Percentiles rank a stretch among this genome's conserved stretches.
Evolutionary conservation across 1,139 yeast genomes (phyloP).

Genomic region (Yamadazyma atmosphaerica): DNA sequence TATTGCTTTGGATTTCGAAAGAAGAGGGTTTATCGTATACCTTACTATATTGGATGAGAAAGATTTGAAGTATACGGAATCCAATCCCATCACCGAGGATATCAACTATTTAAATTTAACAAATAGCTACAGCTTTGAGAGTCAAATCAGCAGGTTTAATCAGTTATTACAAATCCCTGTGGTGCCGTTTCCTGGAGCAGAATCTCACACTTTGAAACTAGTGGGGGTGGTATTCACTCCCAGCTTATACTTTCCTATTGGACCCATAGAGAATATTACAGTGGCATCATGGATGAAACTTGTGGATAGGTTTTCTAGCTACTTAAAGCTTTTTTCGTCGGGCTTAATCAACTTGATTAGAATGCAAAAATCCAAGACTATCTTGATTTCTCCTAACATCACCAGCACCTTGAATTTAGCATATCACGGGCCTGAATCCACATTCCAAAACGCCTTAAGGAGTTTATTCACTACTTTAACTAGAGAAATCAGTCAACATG

Average conservation of each 20-base stretch:
- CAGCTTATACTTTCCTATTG: conserved; percentile 63
- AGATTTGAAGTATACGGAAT: conserved; percentile 59
- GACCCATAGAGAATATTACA: conserved; percentile 64
- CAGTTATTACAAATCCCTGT: conserved; percentile 39
- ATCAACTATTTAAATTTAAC: conserved; percentile 45
- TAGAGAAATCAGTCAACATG: conserved; percentile 43
- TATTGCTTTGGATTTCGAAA: conserved; percentile 71
- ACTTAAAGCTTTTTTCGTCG: conserved; percentile 52
- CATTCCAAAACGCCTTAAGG: conserved; percentile 38
- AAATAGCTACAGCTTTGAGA: conserved; percentile 30
- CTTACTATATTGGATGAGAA: conserved; percentile 67
- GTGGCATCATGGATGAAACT: conserved; percentile 54
- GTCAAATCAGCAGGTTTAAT: conserved; percentile 36
- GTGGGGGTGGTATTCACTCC: conserved; percentile 65
- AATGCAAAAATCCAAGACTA: conserved; percentile 42
- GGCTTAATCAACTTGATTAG: conserved; percentile 63
- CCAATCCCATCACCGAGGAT: conserved; percentile 56
- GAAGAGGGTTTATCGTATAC: conserved; percentile 78
- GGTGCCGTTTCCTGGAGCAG: conserved; percentile 52
- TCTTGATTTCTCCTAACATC: conserved; percentile 45
- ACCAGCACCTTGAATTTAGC: conserved; percentile 45
- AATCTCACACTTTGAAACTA: conserved; percentile 52
- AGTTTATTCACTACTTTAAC: conserved; percentile 39
- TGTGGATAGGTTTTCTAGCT: conserved; percentile 44
- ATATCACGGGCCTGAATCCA: conserved; percentile 51